phyloP scores from a whole-genome alignment of 345 rosid species.

The Carallia brachiata region DNA sequence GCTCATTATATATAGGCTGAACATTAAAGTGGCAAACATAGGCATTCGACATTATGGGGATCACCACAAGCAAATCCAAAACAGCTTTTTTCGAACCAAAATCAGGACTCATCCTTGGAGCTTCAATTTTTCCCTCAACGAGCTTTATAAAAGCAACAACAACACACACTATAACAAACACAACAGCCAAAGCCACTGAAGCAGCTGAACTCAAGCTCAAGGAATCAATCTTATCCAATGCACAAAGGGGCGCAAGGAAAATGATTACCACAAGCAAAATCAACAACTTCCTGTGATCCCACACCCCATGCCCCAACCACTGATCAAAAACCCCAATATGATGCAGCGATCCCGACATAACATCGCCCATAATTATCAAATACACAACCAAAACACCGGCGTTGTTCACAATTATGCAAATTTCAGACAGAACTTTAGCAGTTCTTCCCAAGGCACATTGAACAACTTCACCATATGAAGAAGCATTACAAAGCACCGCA shows the following conservation, averaged over 20 bases:
- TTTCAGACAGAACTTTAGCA: constrained; percentile 75
- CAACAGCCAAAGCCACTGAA: constrained; percentile 85
- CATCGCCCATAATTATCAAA: constrained; percentile 90
- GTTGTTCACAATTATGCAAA: constrained; percentile 88
- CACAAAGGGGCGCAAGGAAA: constrained; percentile 85
- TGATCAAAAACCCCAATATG: constrained; percentile 94
- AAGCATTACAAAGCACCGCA: constrained; percentile 65
- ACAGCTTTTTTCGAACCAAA: constrained; percentile 65
- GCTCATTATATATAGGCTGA: constrained; percentile 94
- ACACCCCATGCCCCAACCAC: constrained; percentile 83
- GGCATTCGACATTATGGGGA: constrained; percentile 90
- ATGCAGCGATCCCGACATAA: constrained; percentile 79
- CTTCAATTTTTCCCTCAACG: constrained; percentile 68
- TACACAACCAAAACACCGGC: constrained; percentile 92
- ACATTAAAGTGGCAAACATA: constrained; percentile 91
- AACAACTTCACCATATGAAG: constrained; percentile 86
- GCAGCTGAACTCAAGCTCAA: constrained; percentile 87
- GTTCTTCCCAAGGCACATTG: constrained; percentile 76
- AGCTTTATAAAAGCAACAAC: constrained; percentile 70
- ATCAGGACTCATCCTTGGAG: constrained; percentile 79
- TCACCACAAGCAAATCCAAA: constrained; percentile 86
- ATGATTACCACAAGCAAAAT: constrained; percentile 61
- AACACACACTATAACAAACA: constrained; percentile 80
- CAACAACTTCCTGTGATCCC: constrained; percentile 90
- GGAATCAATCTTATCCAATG: constrained; percentile 80